Evolutionary conservation across 2,329 filamentous ascomycete genomes (phyloP).

Genomic region (Fusarium haematococcum): DNA sequence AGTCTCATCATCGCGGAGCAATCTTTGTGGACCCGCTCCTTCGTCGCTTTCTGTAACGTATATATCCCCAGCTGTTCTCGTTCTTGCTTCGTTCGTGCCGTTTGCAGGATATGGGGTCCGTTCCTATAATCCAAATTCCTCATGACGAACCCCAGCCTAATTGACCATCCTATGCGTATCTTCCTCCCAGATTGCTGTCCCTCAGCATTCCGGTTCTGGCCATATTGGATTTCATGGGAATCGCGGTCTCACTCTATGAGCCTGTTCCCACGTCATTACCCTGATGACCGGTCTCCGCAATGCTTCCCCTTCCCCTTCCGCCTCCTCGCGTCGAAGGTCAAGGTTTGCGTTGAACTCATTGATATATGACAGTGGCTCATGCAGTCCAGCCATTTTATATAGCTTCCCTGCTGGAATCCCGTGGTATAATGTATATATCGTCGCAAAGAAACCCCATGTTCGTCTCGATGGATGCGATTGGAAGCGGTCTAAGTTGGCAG

Average conservation of each 20-base stretch:
- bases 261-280: not conserved
- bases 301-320: not conserved
- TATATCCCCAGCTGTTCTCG: not conserved
- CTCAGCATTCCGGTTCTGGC: not conserved
- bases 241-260: not conserved
- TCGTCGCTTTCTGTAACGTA: not conserved
- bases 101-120: not conserved
- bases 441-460: too few relatives aligned
- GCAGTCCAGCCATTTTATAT: not conserved
- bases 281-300: not conserved
- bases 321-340: not conserved
- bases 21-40: not conserved
- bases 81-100: not conserved
- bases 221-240: not conserved
- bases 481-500: not conserved
- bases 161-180: too few relatives aligned
- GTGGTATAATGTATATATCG: not conserved
- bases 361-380: not conserved
- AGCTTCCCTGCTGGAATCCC: not conserved
- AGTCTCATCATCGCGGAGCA: not conserved
- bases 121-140: too few relatives aligned
- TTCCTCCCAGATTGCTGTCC: not conserved
- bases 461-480: not conserved
- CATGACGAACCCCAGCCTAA: too few relatives aligned
- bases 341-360: not conserved